Percentiles rank a stretch among this genome's conserved stretches.
Evolutionary conservation across 768 basidiomycete species (phyloP).

Genomic region (Pisolithus microcarpus): DNA sequence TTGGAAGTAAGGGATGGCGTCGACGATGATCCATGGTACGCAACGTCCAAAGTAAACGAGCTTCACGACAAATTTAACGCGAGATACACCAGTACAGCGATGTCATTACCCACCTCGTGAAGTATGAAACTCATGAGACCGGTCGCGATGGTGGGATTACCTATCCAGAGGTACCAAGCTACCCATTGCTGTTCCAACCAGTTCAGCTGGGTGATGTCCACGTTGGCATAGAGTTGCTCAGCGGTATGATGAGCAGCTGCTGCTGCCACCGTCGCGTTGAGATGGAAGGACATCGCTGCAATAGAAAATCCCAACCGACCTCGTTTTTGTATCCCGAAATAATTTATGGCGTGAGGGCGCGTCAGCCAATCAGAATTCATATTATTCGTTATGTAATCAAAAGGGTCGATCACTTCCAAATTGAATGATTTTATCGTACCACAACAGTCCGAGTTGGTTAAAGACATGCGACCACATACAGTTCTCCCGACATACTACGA

Average conservation of each 20-base stretch:
- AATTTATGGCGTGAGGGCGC: background rate
- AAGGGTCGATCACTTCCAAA: too few species aligned
- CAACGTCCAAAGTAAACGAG: conserved; percentile 95
- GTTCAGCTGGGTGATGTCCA: conserved; percentile 53
- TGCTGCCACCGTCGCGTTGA: conserved; percentile 15
- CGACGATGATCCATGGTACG: conserved; percentile 93
- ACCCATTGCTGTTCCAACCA: conserved; percentile 80
- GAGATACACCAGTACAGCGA: background rate
- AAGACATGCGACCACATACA: too few species aligned
- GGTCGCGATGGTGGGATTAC: conserved; percentile 87
- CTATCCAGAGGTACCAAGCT: conserved; percentile 79
- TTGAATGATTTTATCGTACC: too few species aligned
- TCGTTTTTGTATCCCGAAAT: background rate
- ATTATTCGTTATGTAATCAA: too few species aligned
- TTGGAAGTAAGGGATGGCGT: conserved; percentile 87
- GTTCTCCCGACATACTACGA: too few species aligned
- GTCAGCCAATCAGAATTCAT: background rate
- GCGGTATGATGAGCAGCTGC: conserved; percentile 23
- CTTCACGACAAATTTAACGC: conserved; percentile 32
- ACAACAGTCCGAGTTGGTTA: too few species aligned
- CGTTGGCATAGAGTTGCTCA: conserved; percentile 45
- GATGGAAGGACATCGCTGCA: background rate
- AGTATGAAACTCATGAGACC: conserved; percentile 88
- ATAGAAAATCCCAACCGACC: background rate
- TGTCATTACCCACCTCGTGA: conserved; percentile 68